These are phyloP conservation scores for Eragrostis nindensis DNA, from an alignment of 176 grass and related monocot species.

Conservation along the genomic window DNA sequence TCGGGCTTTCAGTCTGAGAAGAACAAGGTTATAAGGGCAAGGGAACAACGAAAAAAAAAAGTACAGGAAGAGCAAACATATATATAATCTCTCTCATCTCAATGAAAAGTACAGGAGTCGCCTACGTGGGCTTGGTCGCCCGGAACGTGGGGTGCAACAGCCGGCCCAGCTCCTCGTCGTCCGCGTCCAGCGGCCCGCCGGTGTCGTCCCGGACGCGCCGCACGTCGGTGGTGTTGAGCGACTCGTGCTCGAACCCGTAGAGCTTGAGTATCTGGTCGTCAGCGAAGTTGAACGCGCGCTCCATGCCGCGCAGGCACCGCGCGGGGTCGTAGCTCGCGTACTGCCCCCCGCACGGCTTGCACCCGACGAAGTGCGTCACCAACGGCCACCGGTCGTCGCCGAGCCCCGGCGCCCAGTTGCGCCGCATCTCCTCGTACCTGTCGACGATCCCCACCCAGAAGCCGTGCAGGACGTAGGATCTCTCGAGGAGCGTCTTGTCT, in stretches of 20 bases:
- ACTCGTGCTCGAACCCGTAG: conserved; percentile 79
- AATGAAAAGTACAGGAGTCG: too few relatives aligned
- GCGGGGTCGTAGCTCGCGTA: conserved; percentile 68
- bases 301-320: conserved; percentile 62
- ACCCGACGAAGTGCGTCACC: conserved; percentile 94
- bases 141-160: conserved; percentile 69
- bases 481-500: conserved; percentile 68
- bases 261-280: conserved; percentile 80
- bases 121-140: conserved; percentile 39
- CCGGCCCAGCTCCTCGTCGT: conserved; percentile 55
- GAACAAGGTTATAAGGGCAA: too few relatives aligned
- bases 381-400: conserved; percentile 78
- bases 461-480: conserved; percentile 77
- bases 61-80: too few relatives aligned
- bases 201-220: conserved; percentile 56
- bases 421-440: conserved; percentile 71
- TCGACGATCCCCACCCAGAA: conserved; percentile 77
- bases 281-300: conserved; percentile 86
- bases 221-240: conserved; percentile 56
- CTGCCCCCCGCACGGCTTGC: conserved; percentile 82
- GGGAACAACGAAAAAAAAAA: too few relatives aligned
- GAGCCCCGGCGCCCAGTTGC: conserved; percentile 41
- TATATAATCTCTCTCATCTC: too few relatives aligned
- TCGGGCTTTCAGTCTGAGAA: too few relatives aligned
- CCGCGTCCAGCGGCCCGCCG: conserved; percentile 54